phyloP scores from a whole-genome alignment of 2,329 filamentous ascomycete species.

The Aureobasidium namibiae region DNA sequence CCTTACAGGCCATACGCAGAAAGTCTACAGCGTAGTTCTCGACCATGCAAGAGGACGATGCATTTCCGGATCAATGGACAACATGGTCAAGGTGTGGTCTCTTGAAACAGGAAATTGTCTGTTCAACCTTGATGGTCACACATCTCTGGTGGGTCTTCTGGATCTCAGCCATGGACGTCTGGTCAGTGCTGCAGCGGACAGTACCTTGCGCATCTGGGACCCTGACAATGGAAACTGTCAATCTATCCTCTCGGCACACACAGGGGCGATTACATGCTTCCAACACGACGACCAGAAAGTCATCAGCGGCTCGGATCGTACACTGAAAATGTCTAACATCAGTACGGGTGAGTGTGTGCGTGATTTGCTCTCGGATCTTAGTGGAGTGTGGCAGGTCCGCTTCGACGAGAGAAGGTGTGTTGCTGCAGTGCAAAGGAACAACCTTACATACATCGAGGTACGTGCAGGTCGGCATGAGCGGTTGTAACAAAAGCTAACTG shows the following conservation, averaged over 20 bases:
- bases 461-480: conserved; percentile 26
- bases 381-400: conserved; percentile 98
- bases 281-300: conserved; percentile 96
- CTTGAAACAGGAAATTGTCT: conserved; percentile 76
- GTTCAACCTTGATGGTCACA: conserved; percentile 87
- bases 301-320: conserved; percentile 90
- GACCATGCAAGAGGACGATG: conserved; percentile 88
- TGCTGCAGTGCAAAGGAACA: conserved; percentile 88
- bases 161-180: conserved; percentile 84
- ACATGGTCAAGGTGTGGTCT: conserved; percentile 95
- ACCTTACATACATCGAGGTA: conserved; percentile 92
- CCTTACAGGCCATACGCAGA: conserved; percentile 77
- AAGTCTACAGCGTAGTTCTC: conserved; percentile 94
- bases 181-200: conserved; percentile 91
- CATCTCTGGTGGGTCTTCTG: conserved; percentile 81
- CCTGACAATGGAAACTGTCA: conserved; percentile 87
- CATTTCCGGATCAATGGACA: conserved; percentile 98
- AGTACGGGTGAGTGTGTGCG: conserved; percentile 84
- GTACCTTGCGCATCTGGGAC: conserved; percentile 93
- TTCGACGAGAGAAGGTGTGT: conserved; percentile 95
- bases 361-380: conserved; percentile 85
- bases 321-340: conserved; percentile 98
- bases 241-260: conserved; percentile 84
- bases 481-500: conserved; percentile 25
- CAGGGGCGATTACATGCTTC: conserved; percentile 96